Conservation (phyloP, 768 basidiomycete species). For the Pleurotus giganteus region DNA sequence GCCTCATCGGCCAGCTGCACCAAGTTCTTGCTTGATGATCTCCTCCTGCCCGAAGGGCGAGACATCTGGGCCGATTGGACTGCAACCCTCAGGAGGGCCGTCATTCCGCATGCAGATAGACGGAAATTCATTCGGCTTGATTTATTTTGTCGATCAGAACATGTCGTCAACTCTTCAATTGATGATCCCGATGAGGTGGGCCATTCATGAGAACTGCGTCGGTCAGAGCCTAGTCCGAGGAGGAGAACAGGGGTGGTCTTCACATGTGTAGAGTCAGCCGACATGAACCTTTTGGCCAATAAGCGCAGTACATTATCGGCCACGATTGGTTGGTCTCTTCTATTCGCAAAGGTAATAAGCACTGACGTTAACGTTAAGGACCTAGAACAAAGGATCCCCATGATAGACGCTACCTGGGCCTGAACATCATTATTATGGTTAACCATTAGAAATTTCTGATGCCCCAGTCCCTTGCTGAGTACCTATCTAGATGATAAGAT, state of each 20-base stretch:
- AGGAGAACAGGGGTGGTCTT: not conserved
- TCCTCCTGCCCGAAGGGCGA: not conserved
- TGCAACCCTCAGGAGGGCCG: not conserved
- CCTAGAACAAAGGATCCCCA: not conserved
- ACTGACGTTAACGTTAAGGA: not conserved
- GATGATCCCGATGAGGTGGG: not conserved
- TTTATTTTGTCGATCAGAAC: not conserved
- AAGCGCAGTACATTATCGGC: not conserved
- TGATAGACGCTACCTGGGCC: conserved; percentile 7
- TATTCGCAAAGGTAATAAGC: not conserved
- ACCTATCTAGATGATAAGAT: conserved; percentile 4
- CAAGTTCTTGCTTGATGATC: not conserved
- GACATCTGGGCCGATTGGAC: not conserved
- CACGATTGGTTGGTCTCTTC: not conserved
- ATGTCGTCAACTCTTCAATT: not conserved
- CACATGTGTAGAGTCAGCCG: not conserved
- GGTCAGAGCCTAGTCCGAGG: not conserved
- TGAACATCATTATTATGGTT: conserved; percentile 2
- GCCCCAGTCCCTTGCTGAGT: not conserved
- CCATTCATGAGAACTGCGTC: not conserved
- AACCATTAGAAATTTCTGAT: conserved; percentile 10
- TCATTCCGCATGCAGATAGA: not conserved
- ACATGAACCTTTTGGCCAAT: not conserved
- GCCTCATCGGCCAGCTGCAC: not conserved
- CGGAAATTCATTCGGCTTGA: not conserved